Percentiles rank a stretch among this genome's conserved stretches.
Conservation (phyloP, 805 yeast genomes). For the Candida suzukii region DNA sequence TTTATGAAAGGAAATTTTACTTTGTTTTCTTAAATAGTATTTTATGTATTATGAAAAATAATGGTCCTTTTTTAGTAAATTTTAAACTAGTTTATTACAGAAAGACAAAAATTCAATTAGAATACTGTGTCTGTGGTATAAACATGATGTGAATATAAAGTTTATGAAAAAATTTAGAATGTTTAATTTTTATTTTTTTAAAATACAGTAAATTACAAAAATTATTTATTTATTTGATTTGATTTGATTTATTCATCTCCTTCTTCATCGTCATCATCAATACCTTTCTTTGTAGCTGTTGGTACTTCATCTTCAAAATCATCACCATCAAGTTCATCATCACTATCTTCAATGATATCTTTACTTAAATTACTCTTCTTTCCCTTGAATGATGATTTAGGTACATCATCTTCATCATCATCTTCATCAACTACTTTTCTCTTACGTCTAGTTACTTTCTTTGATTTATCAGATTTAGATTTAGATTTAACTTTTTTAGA, state of each 20-base stretch:
- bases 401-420: not conserved
- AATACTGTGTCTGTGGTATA: too few relatives aligned
- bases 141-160: too few relatives aligned
- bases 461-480: not conserved
- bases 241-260: not conserved
- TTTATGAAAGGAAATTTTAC: too few relatives aligned
- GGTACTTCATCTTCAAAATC: constrained; percentile 7
- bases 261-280: constrained; percentile 18
- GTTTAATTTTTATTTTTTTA: not conserved
- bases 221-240: not conserved
- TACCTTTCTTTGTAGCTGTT: constrained; percentile 12
- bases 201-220: not conserved
- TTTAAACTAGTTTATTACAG: too few relatives aligned
- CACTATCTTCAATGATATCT: constrained; percentile 25
- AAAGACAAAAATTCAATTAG: too few relatives aligned
- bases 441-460: not conserved
- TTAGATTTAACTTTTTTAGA: not conserved
- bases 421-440: constrained; percentile 2
- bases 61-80: too few relatives aligned
- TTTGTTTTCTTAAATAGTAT: too few relatives aligned
- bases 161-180: too few relatives aligned
- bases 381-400: constrained; percentile 7
- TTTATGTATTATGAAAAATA: too few relatives aligned
- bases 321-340: constrained; percentile 20
- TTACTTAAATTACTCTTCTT: constrained; percentile 17